phyloP scores from a whole-genome alignment of 2,329 filamentous ascomycete genomes.

The Annulohypoxylon truncatum region DNA sequence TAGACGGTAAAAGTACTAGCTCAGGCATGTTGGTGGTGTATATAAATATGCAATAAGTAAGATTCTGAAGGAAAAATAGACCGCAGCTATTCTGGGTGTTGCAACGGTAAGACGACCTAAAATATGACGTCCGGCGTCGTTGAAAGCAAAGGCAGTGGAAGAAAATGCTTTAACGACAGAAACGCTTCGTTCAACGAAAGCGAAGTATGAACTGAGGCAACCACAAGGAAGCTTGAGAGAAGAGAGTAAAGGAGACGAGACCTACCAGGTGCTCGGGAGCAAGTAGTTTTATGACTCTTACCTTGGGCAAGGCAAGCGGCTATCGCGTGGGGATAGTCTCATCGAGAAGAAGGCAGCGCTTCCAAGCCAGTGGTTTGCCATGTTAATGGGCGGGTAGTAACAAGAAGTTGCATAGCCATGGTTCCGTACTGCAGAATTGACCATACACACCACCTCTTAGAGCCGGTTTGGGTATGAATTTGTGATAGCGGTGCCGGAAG shows the following conservation, averaged over 20 bases:
- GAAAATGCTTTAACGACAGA: conserved; percentile 53
- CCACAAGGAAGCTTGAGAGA: conserved; percentile 50
- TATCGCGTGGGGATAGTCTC: conserved; percentile 43
- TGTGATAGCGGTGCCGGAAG: conserved; percentile 44
- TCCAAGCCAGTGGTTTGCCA: conserved; percentile 39
- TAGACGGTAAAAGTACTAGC: conserved; percentile 54
- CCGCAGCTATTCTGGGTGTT: conserved; percentile 33
- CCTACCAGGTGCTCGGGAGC: conserved; percentile 43
- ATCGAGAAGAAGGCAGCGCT: conserved; percentile 45
- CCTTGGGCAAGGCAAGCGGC: conserved; percentile 45
- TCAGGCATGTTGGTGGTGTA: conserved; percentile 60
- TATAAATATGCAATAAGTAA: conserved; percentile 43
- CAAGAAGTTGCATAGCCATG: conserved; percentile 44
- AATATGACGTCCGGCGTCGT: conserved; percentile 51
- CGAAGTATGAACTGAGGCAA: conserved; percentile 51
- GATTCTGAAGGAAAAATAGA: conserved; percentile 40
- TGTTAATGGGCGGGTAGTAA: conserved; percentile 38
- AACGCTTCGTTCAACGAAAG: conserved; percentile 62
- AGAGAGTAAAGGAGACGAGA: conserved; percentile 40
- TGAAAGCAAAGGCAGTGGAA: conserved; percentile 48
- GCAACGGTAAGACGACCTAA: conserved; percentile 41
- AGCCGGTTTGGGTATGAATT: conserved; percentile 45
- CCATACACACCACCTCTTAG: conserved; percentile 42
- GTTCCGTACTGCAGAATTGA: conserved; percentile 43
- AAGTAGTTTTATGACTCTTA: conserved; percentile 49